phyloP scores from a whole-genome alignment of 2,329 filamentous ascomycete genomes.

The Aschersonia sp. region DNA sequence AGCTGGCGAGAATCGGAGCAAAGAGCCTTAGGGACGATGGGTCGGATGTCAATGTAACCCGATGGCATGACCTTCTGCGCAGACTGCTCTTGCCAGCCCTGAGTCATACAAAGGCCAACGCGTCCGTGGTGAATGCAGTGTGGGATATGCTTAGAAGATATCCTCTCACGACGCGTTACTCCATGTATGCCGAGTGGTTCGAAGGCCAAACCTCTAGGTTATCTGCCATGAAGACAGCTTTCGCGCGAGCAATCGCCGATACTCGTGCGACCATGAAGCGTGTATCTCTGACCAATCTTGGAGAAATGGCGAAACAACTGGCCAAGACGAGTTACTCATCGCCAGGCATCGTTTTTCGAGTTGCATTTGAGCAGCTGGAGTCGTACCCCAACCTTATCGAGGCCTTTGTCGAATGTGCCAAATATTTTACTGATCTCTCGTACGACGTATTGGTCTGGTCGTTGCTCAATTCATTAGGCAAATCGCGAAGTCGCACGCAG shows the following conservation, averaged over 20 bases:
- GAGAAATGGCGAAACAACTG: slow-evolving; percentile 72
- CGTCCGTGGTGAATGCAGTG: slow-evolving; percentile 71
- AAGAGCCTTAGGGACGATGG: slow-evolving; percentile 57
- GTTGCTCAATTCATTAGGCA: slow-evolving; percentile 59
- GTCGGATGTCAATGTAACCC: slow-evolving; percentile 53
- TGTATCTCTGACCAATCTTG: slow-evolving; percentile 74
- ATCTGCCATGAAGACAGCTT: slow-evolving; percentile 65
- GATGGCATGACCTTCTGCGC: slow-evolving; percentile 77
- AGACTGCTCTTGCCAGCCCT: slow-evolving; percentile 77
- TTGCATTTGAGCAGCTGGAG: slow-evolving; percentile 82
- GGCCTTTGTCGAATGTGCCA: slow-evolving; percentile 84
- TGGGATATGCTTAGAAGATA: slow-evolving; percentile 73
- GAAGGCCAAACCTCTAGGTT: slow-evolving; percentile 62
- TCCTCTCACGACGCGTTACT: slow-evolving; percentile 63
- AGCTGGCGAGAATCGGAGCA: slow-evolving; percentile 72
- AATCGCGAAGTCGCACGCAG: slow-evolving; percentile 48
- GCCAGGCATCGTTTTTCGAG: slow-evolving; percentile 81
- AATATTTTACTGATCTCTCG: slow-evolving; percentile 83
- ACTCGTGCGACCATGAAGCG: slow-evolving; percentile 81
- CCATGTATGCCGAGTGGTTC: slow-evolving; percentile 90
- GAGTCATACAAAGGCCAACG: slow-evolving; percentile 74
- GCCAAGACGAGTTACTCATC: slow-evolving; percentile 88
- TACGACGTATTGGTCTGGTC: slow-evolving; percentile 94
- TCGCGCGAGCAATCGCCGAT: slow-evolving; percentile 61
- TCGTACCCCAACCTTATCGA: slow-evolving; percentile 91